Base-by-base conservation (phyloP, 768 basidiomycete species). In the Termitomyces sp. region DNA sequence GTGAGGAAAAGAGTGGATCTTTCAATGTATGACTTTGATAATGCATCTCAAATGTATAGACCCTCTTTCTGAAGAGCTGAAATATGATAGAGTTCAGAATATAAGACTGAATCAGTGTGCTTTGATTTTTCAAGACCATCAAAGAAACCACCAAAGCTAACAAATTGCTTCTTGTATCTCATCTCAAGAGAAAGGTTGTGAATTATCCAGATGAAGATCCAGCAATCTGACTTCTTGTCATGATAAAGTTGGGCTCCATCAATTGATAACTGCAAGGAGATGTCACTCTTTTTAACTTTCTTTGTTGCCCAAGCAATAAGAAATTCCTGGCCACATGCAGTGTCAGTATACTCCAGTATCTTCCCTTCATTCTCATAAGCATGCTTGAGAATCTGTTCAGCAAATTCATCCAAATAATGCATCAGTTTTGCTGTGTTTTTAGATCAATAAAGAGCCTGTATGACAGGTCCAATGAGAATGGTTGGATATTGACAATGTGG, bases 21-120 rank as follows among this genome's bases (percentile, higher is more conserved):
- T 37, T 68, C 63, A 2, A 63, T 52, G 4, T 29, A 31, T 3
- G 63, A 42, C 27, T 52, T 0, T 1, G 43, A 27, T 0, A 31
- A 32, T 0, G 68, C 70, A 62, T 77, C 67, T 69, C 73, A 77
- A 17, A 75, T 62, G 4, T 27, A 19, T 4, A 73, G 53, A 1
- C 72, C 70, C 27, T 72, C 68, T 1, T 59, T 62, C 49, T 71
- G 66, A 10, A 74, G 40, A 0, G 68, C 63, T 1, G 66, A 50
- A 17, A 72, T 27, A 52, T 75, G 70, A 51, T 69, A 61, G 6
- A 73, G 52, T 5, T 62, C 58, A 1, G 63, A 62, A 23, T 54
- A 53, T 37, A 74, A 1, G 6, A 61, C 55, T 0, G 58, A 63
- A 19, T 62, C 58, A 0, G 7, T 2, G n/a, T 59, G n/a, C 29